phyloP scores from a whole-genome alignment of 768 basidiomycete genomes.

The Omphalotus guepiniiformis region DNA sequence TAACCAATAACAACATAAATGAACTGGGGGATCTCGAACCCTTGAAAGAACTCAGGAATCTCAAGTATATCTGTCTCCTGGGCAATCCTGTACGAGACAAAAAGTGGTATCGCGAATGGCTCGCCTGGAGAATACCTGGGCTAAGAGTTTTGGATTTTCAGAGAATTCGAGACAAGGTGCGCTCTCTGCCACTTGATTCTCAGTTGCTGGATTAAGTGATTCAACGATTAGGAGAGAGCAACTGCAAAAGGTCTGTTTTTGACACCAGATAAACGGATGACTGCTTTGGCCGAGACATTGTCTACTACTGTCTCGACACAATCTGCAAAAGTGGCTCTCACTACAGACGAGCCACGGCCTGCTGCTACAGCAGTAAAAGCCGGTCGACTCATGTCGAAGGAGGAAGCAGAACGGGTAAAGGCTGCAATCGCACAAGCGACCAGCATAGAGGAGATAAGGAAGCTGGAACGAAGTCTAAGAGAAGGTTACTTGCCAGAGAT shows the following conservation, averaged over 20 bases:
- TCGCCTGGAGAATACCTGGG: constrained; percentile 81
- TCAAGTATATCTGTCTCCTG: constrained; percentile 72
- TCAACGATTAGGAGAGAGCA: constrained; percentile 64
- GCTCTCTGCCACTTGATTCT: constrained; percentile 33
- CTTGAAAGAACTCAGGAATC: constrained; percentile 66
- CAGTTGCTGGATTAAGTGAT: constrained; percentile 15
- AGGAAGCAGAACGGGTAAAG: constrained; percentile 84
- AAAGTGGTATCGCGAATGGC: constrained; percentile 97
- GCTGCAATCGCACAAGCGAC: constrained; percentile 88
- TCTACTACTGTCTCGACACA: constrained; percentile 68
- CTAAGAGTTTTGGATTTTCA: constrained; percentile 94
- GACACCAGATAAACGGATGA: constrained; percentile 74
- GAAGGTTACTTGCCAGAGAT: constrained; percentile 82
- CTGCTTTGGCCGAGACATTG: constrained; percentile 74
- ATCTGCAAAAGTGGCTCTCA: constrained; percentile 56
- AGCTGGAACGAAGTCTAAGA: constrained; percentile 73
- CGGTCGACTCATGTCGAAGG: constrained; percentile 86
- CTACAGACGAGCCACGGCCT: constrained; percentile 76
- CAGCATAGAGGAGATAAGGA: constrained; percentile 84
- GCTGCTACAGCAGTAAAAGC: constrained; percentile 57
- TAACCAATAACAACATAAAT: constrained; percentile 76
- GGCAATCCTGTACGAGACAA: constrained; percentile 86
- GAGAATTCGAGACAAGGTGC: constrained; percentile 91
- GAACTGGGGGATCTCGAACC: constrained; percentile 87
- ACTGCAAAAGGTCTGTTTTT: constrained; percentile 72